Evolutionary conservation across 805 yeast genomes (phyloP).

Genomic region (Candida tammaniensis): DNA sequence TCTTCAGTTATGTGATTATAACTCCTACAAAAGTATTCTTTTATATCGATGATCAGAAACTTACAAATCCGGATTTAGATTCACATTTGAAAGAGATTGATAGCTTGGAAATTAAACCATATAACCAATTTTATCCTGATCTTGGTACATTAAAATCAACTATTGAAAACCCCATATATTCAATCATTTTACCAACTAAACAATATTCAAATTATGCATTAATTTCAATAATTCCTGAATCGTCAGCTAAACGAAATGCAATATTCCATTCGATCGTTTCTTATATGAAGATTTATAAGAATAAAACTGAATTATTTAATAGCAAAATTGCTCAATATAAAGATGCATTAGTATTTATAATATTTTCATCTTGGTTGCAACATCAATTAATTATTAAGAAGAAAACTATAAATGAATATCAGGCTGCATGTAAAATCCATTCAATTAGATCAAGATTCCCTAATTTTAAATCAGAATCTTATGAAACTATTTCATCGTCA

Average conservation of each 20-base stretch:
- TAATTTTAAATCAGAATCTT: constrained; percentile 65
- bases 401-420: constrained; percentile 54
- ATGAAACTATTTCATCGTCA: constrained; percentile 72
- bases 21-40: constrained; percentile 38
- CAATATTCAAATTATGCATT: constrained; percentile 31
- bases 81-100: constrained; percentile 24
- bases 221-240: constrained; percentile 25
- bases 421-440: constrained; percentile 59
- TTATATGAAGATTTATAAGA: constrained; percentile 72
- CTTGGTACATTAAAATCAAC: constrained; percentile 30
- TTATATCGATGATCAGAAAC: constrained; percentile 51
- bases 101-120: constrained; percentile 44
- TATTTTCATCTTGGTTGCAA: constrained; percentile 83
- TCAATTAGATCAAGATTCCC: constrained; percentile 52
- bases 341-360: constrained; percentile 75
- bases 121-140: constrained; percentile 59
- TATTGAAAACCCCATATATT: constrained; percentile 12
- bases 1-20: constrained; percentile 60
- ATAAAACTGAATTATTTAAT: constrained; percentile 66
- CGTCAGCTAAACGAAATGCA: constrained; percentile 23
- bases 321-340: constrained; percentile 74
- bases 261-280: constrained; percentile 31
- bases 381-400: constrained; percentile 42
- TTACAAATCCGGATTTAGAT: constrained; percentile 27
- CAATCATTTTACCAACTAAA: constrained; percentile 32